Evolutionary conservation across 148 eudicot species (phyloP).

Genomic region (Arbutus unedo): DNA sequence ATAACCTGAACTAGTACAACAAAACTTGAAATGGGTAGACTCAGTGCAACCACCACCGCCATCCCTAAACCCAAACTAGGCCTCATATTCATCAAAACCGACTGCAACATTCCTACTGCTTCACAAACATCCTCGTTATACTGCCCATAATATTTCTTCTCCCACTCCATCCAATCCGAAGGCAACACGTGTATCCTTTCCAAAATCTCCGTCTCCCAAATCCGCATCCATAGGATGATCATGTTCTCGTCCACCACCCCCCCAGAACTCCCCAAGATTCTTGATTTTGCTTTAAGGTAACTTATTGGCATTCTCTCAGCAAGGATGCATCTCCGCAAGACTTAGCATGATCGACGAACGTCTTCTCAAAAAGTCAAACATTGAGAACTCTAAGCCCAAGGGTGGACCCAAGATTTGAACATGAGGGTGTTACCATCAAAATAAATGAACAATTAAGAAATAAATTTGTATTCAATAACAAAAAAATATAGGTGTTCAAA

Average conservation of each 20-base stretch:
- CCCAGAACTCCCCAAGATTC: too few relatives aligned
- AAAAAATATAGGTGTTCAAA: too few relatives aligned
- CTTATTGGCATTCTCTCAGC: too few relatives aligned
- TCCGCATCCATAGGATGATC: conserved; percentile 41
- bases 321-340: too few relatives aligned
- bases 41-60: conserved; percentile 25
- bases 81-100: conserved; percentile 34
- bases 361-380: too few relatives aligned
- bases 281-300: too few relatives aligned
- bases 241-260: conserved; percentile 41
- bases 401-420: too few relatives aligned
- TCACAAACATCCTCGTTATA: conserved; percentile 40
- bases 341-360: too few relatives aligned
- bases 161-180: conserved; percentile 51
- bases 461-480: too few relatives aligned
- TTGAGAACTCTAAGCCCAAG: too few relatives aligned
- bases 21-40: conserved; percentile 37
- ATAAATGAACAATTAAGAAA: too few relatives aligned
- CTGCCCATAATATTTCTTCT: conserved; percentile 36
- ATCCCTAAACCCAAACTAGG: conserved; percentile 44
- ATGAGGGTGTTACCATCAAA: too few relatives aligned
- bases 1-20: conserved; percentile 24
- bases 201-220: conserved; percentile 43
- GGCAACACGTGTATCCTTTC: conserved; percentile 36
- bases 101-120: conserved; percentile 35